Evolutionary conservation across 2,329 filamentous ascomycete species (phyloP), one percentile per base, ranked within the genome.

Genomic region (Apiospora saccharicola): DNA sequence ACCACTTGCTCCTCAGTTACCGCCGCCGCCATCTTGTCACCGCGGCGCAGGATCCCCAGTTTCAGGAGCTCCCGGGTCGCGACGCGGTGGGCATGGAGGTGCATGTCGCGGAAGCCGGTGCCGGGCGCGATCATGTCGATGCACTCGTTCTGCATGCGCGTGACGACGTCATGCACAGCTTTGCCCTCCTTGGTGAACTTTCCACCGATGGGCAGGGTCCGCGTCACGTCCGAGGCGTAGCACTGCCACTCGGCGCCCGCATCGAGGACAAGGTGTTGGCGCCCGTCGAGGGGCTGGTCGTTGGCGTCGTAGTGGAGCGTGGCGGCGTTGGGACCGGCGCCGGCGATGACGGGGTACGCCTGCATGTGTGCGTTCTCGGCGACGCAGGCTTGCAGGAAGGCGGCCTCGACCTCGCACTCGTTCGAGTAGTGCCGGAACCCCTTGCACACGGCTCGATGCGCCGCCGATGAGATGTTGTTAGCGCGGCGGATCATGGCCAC

Each of bases 221-320:
- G 90, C 0, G 96, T 98, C 41, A 98, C 91, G 81, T 98, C 96
- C 72, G 93, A 93, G 43, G 94, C 94, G 81, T 99, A 98, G 76
- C 93, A 92, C 68, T 91, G 84, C 83, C 91, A 97, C 82, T 98
- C 96, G 75, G 91, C 93, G 2, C 94, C 95, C 1, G 96, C 95
- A 80, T 99, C 96, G 5, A 99, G 86, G 26, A 97, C 91, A 44
- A 98, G 85, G 43, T 95, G 87, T 78, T 95, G 90, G 72, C 91
- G 89, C 37, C 91, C 90, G 3, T 84, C 83, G 24, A 98, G 88
- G 1, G 90, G 83, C 77, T 93, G 88, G 78, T 97, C 88, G 80
- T 99, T 98, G 70, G 88, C 90, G 61, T 89, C 88, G 81, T 99
- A 99, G 82, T 99, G 96, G 53, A 98, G 85, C 0, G 93, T 95